These are phyloP conservation scores for Cicer judaicum DNA, from an alignment of 306 rosid genomes.

Conservation along the genomic window DNA sequence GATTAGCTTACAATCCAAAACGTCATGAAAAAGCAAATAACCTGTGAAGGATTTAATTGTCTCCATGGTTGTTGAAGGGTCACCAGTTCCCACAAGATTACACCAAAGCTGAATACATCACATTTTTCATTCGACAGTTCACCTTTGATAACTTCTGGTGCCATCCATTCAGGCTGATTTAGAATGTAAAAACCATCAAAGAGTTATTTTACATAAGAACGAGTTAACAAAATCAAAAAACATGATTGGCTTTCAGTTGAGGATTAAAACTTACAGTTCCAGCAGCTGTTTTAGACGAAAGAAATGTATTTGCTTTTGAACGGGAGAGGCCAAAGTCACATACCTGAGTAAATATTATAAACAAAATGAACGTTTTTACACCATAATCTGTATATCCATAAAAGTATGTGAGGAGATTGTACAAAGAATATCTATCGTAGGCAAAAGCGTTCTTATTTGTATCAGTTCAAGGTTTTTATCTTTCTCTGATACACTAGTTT, in stretches of 20 bases:
- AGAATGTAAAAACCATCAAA: constrained; percentile 42
- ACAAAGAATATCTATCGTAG: constrained; percentile 11
- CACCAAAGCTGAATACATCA: constrained; percentile 93
- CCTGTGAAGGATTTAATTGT: constrained; percentile 80
- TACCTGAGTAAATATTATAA: constrained; percentile 59
- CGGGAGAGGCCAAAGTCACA: constrained; percentile 97
- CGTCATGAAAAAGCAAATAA: constrained; percentile 41
- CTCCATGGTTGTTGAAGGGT: constrained; percentile 94
- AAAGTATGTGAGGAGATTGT: background rate
- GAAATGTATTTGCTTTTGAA: constrained; percentile 83
- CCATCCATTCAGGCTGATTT: constrained; percentile 95
- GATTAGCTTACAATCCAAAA: constrained; percentile 24
- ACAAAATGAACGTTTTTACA: constrained; percentile 26
- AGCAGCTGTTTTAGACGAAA: constrained; percentile 92
- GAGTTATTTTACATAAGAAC: constrained; percentile 6
- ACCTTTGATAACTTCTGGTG: constrained; percentile 94
- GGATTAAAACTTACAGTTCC: constrained; percentile 80
- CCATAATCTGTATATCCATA: constrained; percentile 21
- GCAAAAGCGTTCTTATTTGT: background rate
- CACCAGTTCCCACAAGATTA: constrained; percentile 91
- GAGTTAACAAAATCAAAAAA: background rate
- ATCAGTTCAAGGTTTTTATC: background rate
- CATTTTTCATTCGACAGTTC: constrained; percentile 91
- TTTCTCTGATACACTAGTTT: background rate
- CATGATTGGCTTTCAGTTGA: constrained; percentile 9